A percentile compares a stretch with the other conserved stretches of the same genome.
Conservation (phyloP, 495 filamentous ascomycete species). For the Penicillium arizonense region DNA sequence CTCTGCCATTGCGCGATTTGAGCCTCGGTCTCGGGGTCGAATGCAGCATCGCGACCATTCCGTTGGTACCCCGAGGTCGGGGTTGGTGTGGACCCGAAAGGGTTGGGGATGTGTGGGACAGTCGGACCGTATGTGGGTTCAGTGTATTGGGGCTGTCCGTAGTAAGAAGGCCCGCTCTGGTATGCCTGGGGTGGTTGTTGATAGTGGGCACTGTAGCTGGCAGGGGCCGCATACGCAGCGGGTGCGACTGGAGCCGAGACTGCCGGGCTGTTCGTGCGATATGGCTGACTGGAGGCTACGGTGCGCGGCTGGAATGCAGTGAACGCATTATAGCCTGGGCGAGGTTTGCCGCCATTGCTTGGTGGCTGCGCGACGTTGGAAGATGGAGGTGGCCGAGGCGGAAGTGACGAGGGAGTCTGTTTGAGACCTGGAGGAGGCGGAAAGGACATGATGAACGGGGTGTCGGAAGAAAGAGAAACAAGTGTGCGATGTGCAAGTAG, state of each 20-base stretch:
- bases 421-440: conserved; percentile 87
- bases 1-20: conserved; percentile 97
- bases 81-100: conserved; percentile 68
- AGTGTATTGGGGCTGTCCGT: conserved; percentile 51
- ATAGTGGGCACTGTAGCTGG: conserved; percentile 37
- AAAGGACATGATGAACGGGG: conserved; percentile 91
- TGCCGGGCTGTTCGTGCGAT: conserved; percentile 40
- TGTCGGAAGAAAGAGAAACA: conserved; percentile 40
- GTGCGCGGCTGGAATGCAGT: conserved; percentile 63
- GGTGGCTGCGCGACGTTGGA: conserved; percentile 46
- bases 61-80: conserved; percentile 34
- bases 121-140: conserved; percentile 52
- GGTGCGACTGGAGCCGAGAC: conserved; percentile 43
- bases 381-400: conserved; percentile 76
- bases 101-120: conserved; percentile 79
- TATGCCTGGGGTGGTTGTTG: conserved; percentile 36
- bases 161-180: conserved; percentile 46
- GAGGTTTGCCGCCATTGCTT: conserved; percentile 31
- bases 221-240: conserved; percentile 39
- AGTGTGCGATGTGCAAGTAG: conserved; percentile 36
- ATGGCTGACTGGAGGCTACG: conserved; percentile 52
- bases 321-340: conserved; percentile 41
- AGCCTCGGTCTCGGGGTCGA: conserved; percentile 85
- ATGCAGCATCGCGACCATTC: conserved; percentile 36
- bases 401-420: conserved; percentile 69